Evolutionary conservation across 2,329 filamentous ascomycete species (phyloP).

Genomic region (Diaporthe citrichinensis): DNA sequence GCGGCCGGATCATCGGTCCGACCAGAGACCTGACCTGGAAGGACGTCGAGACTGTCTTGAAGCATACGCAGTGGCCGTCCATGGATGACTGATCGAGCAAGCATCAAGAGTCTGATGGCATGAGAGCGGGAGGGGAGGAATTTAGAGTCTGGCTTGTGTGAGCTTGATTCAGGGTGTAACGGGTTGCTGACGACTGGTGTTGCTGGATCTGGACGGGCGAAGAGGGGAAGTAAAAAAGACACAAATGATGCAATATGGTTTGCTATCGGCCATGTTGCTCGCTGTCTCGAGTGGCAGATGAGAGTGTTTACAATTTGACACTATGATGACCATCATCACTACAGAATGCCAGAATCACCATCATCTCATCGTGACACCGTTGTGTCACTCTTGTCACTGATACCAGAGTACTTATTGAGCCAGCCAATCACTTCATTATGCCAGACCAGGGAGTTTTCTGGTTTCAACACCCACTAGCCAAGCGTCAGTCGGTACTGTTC

Average conservation of each 20-base stretch:
- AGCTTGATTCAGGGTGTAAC: background rate
- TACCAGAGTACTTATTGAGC: slow-evolving; percentile 68
- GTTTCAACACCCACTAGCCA: slow-evolving; percentile 71
- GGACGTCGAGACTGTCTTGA: slow-evolving; percentile 5
- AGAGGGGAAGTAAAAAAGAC: background rate
- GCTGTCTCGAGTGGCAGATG: background rate
- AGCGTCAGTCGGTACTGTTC: background rate
- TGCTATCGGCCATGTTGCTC: background rate
- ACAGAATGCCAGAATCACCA: background rate
- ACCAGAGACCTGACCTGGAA: slow-evolving; percentile 24
- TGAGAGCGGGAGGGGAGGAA: background rate
- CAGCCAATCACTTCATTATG: slow-evolving; percentile 77
- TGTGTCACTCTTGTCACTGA: slow-evolving; percentile 41
- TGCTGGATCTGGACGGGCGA: background rate
- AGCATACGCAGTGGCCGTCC: background rate
- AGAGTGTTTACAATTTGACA: slow-evolving; percentile 18
- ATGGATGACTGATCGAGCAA: background rate
- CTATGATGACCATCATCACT: background rate
- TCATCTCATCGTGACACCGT: background rate
- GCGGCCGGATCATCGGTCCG: background rate
- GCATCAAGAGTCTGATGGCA: background rate
- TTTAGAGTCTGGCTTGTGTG: background rate
- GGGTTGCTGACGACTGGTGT: background rate
- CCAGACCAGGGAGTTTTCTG: slow-evolving; percentile 79
- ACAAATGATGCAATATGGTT: background rate